Base-by-base conservation (phyloP, 345 rosid genomes). In the Eucalyptus caleyi region DNA sequence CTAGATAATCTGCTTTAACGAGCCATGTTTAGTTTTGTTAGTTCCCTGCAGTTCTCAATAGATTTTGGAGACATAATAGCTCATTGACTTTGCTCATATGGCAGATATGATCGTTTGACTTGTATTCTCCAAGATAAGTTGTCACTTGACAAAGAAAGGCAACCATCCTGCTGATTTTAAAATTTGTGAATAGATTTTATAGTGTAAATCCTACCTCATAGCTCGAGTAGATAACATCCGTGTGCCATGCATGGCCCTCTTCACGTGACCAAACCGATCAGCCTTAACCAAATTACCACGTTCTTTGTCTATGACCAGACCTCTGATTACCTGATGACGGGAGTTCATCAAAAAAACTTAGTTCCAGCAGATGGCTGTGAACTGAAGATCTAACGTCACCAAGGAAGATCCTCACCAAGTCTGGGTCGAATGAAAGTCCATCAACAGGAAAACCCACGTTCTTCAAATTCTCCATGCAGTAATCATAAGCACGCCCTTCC, bases 401-500 rank as follows among this genome's bases (percentile, higher is more conserved):
- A 87, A 90, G 86, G 91, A 88, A 93, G 91, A 30, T 86, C 83
- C 83, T 88, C 88, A 96, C 98, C 95, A 97, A 93, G 90, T 96
- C 96, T 1, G 99, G 98, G 86, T 97, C 99, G 90, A 97, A 97
- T 87, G 96, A 89, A 87, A 97, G 98, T 82, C 98, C 98, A 92
- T 95, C 98, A 87, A 97, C 98, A 4, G 99, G 99, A 91, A 94
- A 97, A 44, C 99, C 99, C 98, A 97, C 90, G 90, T 91, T 94
- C 91, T 88, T 93, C 34, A 97, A 92, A 94, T 97, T 97, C 42
- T 94, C 97, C 99, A 97, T 92, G 92, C 99, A 97, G 92, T 97
- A 97, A 91, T 97, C 99, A 88, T 97, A 97, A 87, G 99, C 99
- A 69, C 95, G 94, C 83, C 99, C 99, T 95, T 97, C 99, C 99